Base-by-base conservation (phyloP, 768 basidiomycete species). In the Tulasnella sp. region DNA sequence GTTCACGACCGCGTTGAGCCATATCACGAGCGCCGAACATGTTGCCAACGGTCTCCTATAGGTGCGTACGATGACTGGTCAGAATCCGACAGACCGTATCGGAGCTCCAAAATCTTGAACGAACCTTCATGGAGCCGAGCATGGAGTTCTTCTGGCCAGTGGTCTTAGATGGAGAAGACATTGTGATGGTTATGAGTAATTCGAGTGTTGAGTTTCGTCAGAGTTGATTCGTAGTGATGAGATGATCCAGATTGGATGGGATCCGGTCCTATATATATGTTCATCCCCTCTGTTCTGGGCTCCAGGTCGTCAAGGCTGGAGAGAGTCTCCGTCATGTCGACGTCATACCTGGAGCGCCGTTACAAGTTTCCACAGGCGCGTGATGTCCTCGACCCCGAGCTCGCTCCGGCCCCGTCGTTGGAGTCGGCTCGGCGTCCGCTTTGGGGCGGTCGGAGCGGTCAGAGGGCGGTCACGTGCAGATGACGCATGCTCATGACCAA, bases 61-160 rank as follows among this genome's bases (percentile, higher is more conserved):
- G 34, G 27, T 31, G 27, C 3, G 62, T 5, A 36, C n/a, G 16
- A 68, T 36, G n/a, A 31, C 19, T 52, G 21, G 27, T 68, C 62
- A 68, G 62, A 36, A 27, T 27, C 62, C 16, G 31, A 68, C 8
- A 34, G 7, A 18, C 18, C 8, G 34, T 18, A 34, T 36, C 1
- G 14, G 14, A 27, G 12, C 27, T 4, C 27, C 14, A 68, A n/a
- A 14, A 31, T 44, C 5, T 18, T 27, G 27, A 27, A 68, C 62
- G 27, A 68, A 68, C 62, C 62, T 68, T 68, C 62, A 68, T 34
- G 62, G 62, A 68, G 62, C 62, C 62, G 62, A 68, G 2, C 62
- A 68, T 68, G 62, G 62, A 68, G 62, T 68, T 68, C 62, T 68
- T 68, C 62, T 68, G n/a, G 62, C 62, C 62, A 34, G 62, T 68